A percentile compares a stretch with the other conserved stretches of the same genome.
These are phyloP conservation scores for Trichophyton simii DNA, from an alignment of 2,329 filamentous ascomycete species.

Conservation along the genomic window DNA sequence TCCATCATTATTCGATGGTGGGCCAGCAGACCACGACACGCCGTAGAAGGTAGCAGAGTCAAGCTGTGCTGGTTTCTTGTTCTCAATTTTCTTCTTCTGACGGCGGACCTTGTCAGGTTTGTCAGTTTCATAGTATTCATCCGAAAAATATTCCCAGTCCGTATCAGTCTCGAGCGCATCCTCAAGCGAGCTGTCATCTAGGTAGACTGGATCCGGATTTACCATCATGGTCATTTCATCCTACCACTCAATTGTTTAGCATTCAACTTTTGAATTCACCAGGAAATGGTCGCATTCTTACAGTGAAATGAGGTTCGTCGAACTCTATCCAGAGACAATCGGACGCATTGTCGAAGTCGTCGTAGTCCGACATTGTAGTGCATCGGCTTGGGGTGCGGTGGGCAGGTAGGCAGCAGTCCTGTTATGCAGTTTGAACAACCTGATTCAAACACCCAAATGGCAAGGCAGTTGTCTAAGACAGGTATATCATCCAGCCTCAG, in stretches of 20 bases:
- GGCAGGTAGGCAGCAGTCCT: background rate
- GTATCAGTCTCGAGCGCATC: slow-evolving; percentile 20
- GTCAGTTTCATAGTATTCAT: slow-evolving; percentile 19
- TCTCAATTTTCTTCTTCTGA: background rate
- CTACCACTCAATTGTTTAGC: slow-evolving; percentile 8
- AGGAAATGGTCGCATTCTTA: background rate
- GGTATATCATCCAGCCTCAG: background rate
- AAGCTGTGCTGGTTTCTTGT: background rate
- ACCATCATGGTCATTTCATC: slow-evolving; percentile 24
- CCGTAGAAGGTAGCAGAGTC: slow-evolving; percentile 22
- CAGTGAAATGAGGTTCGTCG: slow-evolving; percentile 7
- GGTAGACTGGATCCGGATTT: slow-evolving; percentile 21
- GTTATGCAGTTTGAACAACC: background rate
- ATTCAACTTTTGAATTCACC: background rate
- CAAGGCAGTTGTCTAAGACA: background rate
- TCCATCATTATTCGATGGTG: slow-evolving; percentile 20
- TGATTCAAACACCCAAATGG: background rate
- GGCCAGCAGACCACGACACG: slow-evolving; percentile 29
- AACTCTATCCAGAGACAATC: slow-evolving; percentile 12
- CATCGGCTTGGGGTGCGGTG: background rate
- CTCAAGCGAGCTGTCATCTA: slow-evolving; percentile 18
- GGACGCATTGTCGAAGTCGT: slow-evolving; percentile 12
- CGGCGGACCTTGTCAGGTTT: background rate
- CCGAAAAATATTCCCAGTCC: slow-evolving; percentile 21
- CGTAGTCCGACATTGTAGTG: slow-evolving; percentile 16